Percentiles rank a stretch among this genome's conserved stretches.
Evolutionary conservation across 768 basidiomycete genomes (phyloP).

Genomic region (Xerocomus spinulosus): DNA sequence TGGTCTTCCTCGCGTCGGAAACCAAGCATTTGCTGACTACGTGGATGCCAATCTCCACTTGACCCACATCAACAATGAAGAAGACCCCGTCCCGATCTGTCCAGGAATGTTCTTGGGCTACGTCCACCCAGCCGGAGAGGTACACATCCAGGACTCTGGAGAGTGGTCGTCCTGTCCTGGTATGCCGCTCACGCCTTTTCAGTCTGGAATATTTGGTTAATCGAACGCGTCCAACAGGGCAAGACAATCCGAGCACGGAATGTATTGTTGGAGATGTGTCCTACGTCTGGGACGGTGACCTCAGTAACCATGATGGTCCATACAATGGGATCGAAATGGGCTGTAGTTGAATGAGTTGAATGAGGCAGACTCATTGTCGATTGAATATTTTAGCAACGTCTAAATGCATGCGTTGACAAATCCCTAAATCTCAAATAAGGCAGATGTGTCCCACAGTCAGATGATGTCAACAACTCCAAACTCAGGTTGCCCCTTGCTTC

Average conservation of each 20-base stretch:
- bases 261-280: conserved; percentile 23
- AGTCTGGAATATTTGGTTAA: not conserved
- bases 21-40: conserved; percentile 56
- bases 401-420: too few relatives aligned
- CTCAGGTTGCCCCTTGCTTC: too few relatives aligned
- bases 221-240: conserved; percentile 26
- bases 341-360: conserved; percentile 11
- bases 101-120: conserved; percentile 37
- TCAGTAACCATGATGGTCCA: conserved; percentile 44
- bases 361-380: too few relatives aligned
- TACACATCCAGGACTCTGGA: conserved; percentile 41
- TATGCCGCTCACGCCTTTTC: conserved; percentile 3
- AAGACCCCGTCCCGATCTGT: conserved; percentile 37
- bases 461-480: too few relatives aligned
- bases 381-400: too few relatives aligned
- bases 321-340: conserved; percentile 29
- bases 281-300: conserved; percentile 41
- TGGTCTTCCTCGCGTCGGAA: conserved; percentile 44
- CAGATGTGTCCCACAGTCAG: too few relatives aligned
- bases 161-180: conserved; percentile 56
- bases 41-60: conserved; percentile 44
- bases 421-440: too few relatives aligned
- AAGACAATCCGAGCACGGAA: conserved; percentile 51
- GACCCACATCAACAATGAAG: conserved; percentile 52
- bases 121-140: conserved; percentile 38